These are phyloP conservation scores for Sophora flavescens DNA, from an alignment of 306 rosid genomes.

Conservation along the genomic window DNA sequence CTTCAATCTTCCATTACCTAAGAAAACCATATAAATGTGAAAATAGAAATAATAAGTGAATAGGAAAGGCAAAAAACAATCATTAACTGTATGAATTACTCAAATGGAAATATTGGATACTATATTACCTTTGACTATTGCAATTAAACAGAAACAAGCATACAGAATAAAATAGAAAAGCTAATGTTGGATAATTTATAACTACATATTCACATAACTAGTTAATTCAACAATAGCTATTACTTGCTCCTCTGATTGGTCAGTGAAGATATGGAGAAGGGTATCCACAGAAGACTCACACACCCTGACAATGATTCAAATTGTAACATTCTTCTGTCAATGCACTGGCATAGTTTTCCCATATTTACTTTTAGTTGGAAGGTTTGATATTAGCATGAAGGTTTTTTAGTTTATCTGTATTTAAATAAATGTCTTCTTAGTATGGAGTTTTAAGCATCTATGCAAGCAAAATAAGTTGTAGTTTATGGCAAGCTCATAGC, in stretches of 20 bases:
- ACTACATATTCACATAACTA: too few relatives aligned
- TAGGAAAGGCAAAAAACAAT: not conserved
- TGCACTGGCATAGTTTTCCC: too few relatives aligned
- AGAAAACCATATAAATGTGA: not conserved
- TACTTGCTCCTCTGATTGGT: conserved; percentile 76
- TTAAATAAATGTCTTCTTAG: too few relatives aligned
- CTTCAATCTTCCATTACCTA: not conserved
- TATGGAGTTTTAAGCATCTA: too few relatives aligned
- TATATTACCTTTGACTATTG: conserved; percentile 12
- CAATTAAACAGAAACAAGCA: conserved; percentile 12
- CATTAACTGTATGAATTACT: not conserved
- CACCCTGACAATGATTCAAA: too few relatives aligned
- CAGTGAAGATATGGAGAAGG: conserved; percentile 78
- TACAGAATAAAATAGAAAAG: conserved; percentile 11
- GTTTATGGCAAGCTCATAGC: too few relatives aligned
- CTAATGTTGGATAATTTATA: too few relatives aligned
- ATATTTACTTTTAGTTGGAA: too few relatives aligned
- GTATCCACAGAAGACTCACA: conserved; percentile 74
- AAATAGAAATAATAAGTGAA: not conserved
- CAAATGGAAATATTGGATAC: not conserved
- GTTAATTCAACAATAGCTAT: not conserved
- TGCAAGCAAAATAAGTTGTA: too few relatives aligned
- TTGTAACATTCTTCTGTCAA: too few relatives aligned
- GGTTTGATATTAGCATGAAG: too few relatives aligned
- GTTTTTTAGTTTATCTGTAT: too few relatives aligned